Evolutionary conservation across 352 stramenopile species (phyloP).

Genomic region (Phytophthora brassicae): DNA sequence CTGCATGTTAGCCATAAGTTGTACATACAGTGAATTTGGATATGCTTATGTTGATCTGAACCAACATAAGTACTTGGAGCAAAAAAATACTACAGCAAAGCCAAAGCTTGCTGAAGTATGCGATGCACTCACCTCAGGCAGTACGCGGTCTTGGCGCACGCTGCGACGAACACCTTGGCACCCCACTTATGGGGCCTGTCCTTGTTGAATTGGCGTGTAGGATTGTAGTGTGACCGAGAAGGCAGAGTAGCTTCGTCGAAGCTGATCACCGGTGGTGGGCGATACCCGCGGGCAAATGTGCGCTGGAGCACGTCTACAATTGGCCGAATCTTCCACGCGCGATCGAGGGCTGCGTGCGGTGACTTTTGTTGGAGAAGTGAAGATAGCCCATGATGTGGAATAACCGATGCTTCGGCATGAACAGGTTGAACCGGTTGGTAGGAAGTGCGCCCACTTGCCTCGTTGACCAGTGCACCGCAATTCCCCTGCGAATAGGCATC

Average conservation of each 20-base stretch:
- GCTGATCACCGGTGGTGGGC: too few relatives aligned
- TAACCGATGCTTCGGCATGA: slow-evolving; percentile 8
- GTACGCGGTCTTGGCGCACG: slow-evolving; percentile 13
- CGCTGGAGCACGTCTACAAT: neutral
- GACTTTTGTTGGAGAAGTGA: slow-evolving; percentile 16
- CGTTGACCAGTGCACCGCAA: slow-evolving; percentile 4
- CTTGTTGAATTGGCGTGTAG: too few relatives aligned
- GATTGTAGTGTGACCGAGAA: too few relatives aligned
- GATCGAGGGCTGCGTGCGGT: neutral
- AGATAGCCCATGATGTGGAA: slow-evolving; percentile 16
- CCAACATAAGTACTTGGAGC: slow-evolving; percentile 2
- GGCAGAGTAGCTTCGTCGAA: too few relatives aligned
- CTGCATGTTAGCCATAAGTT: neutral
- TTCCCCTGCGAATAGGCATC: neutral
- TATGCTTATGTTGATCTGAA: neutral
- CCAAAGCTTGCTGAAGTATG: neutral
- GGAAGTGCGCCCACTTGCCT: neutral
- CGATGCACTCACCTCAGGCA: slow-evolving; percentile 3
- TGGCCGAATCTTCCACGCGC: slow-evolving; percentile 2
- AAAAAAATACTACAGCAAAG: neutral
- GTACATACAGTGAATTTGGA: neutral
- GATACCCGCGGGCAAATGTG: neutral
- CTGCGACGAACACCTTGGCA: slow-evolving; percentile 13
- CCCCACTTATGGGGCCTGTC: slow-evolving; percentile 7
- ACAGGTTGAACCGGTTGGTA: neutral